Percentiles rank a stretch among this genome's conserved stretches.
phyloP scores from a whole-genome alignment of 2,329 filamentous ascomycete genomes.

The Lasiodiplodia sp. region DNA sequence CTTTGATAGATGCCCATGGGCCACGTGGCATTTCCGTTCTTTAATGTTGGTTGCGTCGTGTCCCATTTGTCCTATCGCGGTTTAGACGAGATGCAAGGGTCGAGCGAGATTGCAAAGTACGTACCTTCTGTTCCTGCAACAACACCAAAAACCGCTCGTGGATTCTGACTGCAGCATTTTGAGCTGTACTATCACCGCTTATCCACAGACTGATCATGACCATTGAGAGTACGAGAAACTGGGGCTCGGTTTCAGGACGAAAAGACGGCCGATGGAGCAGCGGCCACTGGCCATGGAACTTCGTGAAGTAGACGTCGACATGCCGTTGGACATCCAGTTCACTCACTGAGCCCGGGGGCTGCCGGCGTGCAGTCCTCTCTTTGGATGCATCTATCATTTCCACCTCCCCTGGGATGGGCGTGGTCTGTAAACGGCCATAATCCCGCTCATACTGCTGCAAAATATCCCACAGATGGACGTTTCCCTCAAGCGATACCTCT shows the following conservation, averaged over 20 bases:
- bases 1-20: conserved; percentile 10
- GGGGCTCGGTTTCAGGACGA: not conserved
- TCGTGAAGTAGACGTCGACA: conserved; percentile 2
- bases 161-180: not conserved
- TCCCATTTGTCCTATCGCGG: not conserved
- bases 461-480: not conserved
- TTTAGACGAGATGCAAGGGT: not conserved
- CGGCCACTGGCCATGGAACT: conserved; percentile 5
- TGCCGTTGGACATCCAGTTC: not conserved
- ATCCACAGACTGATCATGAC: conserved; percentile 9
- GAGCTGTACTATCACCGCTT: not conserved
- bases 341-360: not conserved
- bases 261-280: conserved; percentile 4
- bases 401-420: not conserved
- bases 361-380: not conserved
- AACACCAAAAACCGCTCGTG: not conserved
- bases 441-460: not conserved
- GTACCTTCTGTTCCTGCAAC: not conserved
- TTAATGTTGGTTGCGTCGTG: not conserved
- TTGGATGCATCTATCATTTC: not conserved
- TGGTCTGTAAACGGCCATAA: not conserved
- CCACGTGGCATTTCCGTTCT: not conserved
- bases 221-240: conserved; percentile 14
- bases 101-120: not conserved
- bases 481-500: not conserved